Base-by-base conservation (phyloP, 164 flowering plant genomes). In the Akebia trifoliata region DNA sequence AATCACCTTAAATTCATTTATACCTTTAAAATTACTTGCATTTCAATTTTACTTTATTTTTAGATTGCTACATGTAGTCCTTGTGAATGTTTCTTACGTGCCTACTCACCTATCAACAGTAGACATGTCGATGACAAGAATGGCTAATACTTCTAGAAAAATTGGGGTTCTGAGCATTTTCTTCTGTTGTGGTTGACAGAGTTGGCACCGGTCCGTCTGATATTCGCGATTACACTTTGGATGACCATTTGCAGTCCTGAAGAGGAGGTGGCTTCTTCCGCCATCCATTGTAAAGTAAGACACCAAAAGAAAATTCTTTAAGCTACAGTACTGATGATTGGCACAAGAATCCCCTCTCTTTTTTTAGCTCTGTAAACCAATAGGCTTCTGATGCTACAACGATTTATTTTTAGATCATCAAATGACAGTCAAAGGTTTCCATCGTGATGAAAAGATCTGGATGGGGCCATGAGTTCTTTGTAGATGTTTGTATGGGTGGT, bases 121-220 rank as follows among this genome's bases (percentile, higher is more conserved):
- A 26, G n/a, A n/a, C n/a, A 20, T 28, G 3, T 28, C 31, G 30
- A 46, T 53, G 17, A 6, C 18, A 47, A 34, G 8, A 10, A 34
- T 12, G 5, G 35, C 18, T 4, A 55, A 25, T 32, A 0, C 20
- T 9, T 46, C 6, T 36, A 7, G 12, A 17, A 8, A 8, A 45
- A 56, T 34, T 30, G 31, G 28, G 38, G n/a, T 50, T 43, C 15
- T 47, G 20, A 48, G 44, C 11, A 10, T 32, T 39, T 62, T 43
- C 44, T 44, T 30, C 40, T 35, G 28, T 32, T 42, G 37, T 61
- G 51, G 9, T 54, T 67, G 56, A 64, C 85, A 87, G 96, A 75
- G 82, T 87, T 52, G 96, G 92, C 24, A 76, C 82, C 6, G 68
- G 80, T 44, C 78, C 92, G 36, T 81, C 87, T 44, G 92, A 77